phyloP scores from a whole-genome alignment of 768 basidiomycete genomes.

The Termitomyces sp. region DNA sequence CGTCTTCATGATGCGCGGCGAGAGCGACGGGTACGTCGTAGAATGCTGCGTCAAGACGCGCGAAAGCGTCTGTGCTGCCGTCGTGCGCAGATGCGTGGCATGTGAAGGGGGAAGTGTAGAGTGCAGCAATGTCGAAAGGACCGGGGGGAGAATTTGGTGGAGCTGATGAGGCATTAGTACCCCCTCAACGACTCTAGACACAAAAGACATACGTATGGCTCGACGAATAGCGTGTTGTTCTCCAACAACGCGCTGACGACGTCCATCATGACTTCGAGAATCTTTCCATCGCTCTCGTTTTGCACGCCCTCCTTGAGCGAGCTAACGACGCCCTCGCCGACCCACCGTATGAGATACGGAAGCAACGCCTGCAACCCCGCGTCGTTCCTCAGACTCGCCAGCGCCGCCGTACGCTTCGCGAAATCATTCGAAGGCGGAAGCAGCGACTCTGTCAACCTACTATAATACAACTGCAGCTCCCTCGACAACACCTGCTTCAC shows the following conservation, averaged over 20 bases:
- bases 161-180: slow-evolving; percentile 45
- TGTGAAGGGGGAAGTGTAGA: slow-evolving; percentile 73
- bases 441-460: slow-evolving; percentile 80
- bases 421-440: slow-evolving; percentile 65
- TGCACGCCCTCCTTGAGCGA: slow-evolving; percentile 53
- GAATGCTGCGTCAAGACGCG: slow-evolving; percentile 77
- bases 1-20: slow-evolving; percentile 90
- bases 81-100: slow-evolving; percentile 67
- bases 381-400: slow-evolving; percentile 84
- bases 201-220: slow-evolving; percentile 79
- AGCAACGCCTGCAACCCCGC: slow-evolving; percentile 88
- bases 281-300: slow-evolving; percentile 59
- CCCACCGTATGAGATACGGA: slow-evolving; percentile 93
- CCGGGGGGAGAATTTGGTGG: slow-evolving; percentile 91
- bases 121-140: slow-evolving; percentile 88
- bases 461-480: slow-evolving; percentile 93
- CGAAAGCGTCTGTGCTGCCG: slow-evolving; percentile 80
- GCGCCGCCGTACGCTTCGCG: slow-evolving; percentile 78
- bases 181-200: background rate
- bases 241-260: slow-evolving; percentile 81
- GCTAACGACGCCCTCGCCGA: slow-evolving; percentile 79
- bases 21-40: slow-evolving; percentile 84
- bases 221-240: slow-evolving; percentile 86
- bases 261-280: slow-evolving; percentile 78
- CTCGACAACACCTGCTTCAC: slow-evolving; percentile 91